Conservation (phyloP, 768 basidiomycete species). For the Russula lepida region DNA sequence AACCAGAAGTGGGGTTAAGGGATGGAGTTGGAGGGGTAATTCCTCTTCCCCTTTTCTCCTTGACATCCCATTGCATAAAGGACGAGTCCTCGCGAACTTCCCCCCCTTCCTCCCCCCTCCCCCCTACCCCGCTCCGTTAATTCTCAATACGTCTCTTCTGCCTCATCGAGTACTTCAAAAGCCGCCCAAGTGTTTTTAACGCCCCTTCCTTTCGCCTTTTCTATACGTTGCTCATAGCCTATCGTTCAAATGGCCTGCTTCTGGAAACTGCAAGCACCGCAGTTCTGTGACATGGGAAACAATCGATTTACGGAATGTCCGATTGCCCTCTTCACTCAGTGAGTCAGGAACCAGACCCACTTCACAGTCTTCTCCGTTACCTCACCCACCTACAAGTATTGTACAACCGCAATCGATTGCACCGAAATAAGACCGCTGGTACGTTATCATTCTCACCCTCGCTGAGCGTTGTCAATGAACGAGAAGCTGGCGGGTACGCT, state of each 20-base stretch:
- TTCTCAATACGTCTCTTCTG: not conserved
- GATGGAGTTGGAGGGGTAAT: not conserved
- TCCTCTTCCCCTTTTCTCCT: not conserved
- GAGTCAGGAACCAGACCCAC: too few species aligned
- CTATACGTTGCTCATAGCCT: not conserved
- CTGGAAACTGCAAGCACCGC: not conserved
- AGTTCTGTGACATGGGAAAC: not conserved
- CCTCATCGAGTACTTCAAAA: not conserved
- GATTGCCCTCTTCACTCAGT: not conserved
- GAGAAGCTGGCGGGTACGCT: not conserved
- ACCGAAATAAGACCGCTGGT: not conserved
- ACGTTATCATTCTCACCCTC: not conserved
- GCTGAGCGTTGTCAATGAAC: not conserved
- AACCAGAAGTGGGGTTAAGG: not conserved
- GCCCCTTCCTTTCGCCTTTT: not conserved
- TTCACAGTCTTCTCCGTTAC: not conserved
- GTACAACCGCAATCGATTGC: not conserved
- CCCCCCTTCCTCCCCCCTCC: not conserved
- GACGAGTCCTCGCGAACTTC: not conserved
- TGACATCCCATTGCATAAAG: not conserved
- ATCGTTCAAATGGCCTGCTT: not conserved
- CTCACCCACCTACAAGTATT: not conserved
- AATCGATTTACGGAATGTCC: not conserved
- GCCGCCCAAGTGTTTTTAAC: not conserved
- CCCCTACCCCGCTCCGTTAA: not conserved